A percentile compares a stretch with the other conserved stretches of the same genome.
These are phyloP conservation scores for Saccharomyces hybrid DNA, from an alignment of 1,139 yeast species.

Conservation along the genomic window DNA sequence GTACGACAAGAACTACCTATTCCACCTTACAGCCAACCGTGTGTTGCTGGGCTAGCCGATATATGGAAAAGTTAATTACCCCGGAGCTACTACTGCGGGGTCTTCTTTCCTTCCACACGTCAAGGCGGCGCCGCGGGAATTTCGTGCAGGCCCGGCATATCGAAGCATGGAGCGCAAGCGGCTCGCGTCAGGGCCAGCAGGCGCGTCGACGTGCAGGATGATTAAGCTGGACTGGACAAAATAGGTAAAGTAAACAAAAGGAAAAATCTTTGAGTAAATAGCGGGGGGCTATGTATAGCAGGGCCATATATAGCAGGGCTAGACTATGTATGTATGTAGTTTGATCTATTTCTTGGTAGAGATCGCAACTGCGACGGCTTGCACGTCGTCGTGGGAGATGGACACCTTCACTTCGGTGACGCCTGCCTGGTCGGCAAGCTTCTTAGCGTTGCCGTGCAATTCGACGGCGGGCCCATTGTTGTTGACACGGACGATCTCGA, in stretches of 20 bases:
- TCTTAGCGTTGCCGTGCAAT: conserved; percentile 67
- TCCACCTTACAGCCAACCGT: too few species aligned
- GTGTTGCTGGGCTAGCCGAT: neutral
- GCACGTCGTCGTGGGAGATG: conserved; percentile 93
- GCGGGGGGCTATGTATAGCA: neutral
- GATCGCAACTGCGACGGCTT: conserved; percentile 95
- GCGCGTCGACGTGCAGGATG: neutral
- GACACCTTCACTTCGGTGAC: conserved; percentile 73
- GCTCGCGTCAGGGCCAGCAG: neutral
- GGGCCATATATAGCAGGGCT: neutral
- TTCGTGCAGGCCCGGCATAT: neutral
- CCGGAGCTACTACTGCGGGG: neutral
- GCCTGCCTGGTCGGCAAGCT: conserved; percentile 64
- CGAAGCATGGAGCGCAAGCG: too few species aligned
- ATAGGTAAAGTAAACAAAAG: neutral
- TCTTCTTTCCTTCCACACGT: neutral
- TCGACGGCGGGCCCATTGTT: conserved; percentile 85
- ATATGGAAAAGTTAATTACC: neutral
- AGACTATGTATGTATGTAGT: neutral
- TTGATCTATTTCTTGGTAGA: conserved; percentile 33
- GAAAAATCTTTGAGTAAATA: neutral
- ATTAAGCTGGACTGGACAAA: neutral
- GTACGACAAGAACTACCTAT: too few species aligned
- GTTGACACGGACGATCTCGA: conserved; percentile 73
- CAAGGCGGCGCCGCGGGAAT: neutral